Conservation (phyloP, 129 eudicot species). For the Flaveria trinervia region DNA sequence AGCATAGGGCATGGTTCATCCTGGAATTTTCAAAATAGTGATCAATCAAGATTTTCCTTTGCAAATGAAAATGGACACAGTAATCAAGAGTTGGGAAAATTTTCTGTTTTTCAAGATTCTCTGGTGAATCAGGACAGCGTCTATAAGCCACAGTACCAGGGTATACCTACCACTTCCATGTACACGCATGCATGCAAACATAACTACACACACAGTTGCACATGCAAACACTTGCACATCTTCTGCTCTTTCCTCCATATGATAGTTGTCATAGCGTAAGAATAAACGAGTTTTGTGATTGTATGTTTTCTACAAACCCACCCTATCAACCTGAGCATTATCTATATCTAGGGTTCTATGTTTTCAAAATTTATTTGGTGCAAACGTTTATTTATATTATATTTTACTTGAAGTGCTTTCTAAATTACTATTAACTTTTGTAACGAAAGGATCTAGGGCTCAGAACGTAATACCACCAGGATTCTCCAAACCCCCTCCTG, state of each 20-base stretch:
- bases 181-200: background rate
- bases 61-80: slow-evolving; percentile 45
- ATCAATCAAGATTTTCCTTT: slow-evolving; percentile 55
- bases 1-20: slow-evolving; percentile 50
- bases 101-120: slow-evolving; percentile 37
- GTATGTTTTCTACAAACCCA: background rate
- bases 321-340: background rate
- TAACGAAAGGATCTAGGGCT: slow-evolving; percentile 48
- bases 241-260: slow-evolving; percentile 7
- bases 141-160: slow-evolving; percentile 55
- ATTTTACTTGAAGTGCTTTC: background rate
- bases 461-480: slow-evolving; percentile 63
- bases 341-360: background rate
- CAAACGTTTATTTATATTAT: slow-evolving; percentile 2
- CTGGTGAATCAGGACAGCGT: slow-evolving; percentile 51
- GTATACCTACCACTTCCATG: slow-evolving; percentile 33
- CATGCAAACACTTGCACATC: slow-evolving; percentile 1
- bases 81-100: slow-evolving; percentile 41
- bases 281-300: background rate
- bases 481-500: slow-evolving; percentile 72
- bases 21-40: slow-evolving; percentile 48
- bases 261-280: background rate
- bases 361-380: slow-evolving; percentile 1
- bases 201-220: background rate
- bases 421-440: background rate